Base-by-base conservation (phyloP, 345 rosid species). In the Laguncularia racemosa region DNA sequence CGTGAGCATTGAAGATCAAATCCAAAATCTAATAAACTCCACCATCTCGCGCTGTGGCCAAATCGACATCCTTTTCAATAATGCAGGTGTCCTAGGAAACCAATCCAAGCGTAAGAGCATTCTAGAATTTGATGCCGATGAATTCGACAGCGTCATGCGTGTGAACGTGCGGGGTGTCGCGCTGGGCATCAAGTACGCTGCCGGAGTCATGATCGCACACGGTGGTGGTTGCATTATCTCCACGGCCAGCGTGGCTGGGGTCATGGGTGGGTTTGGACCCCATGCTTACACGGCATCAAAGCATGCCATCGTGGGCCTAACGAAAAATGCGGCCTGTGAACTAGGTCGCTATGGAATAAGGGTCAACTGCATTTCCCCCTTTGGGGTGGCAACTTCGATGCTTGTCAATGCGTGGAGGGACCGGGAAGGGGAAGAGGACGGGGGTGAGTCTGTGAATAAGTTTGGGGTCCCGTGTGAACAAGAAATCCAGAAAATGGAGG, bases 351-450 rank as follows among this genome's bases (percentile, higher is more conserved):
- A 58, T 12, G 69, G 69, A 38, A 58, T 65, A 46, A 20, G 69
- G 58, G 64, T 65, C 58, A 65, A 65, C 52, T 65, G 69, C 63
- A 66, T 66, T 16, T 66, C 64, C 0, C 70, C 70, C 12, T 66
- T 58, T 46, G 63, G 64, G 58, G 70, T 66, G 48, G 70, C 64
- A 9, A 66, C 70, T 4, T 54, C 70, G 11, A 58, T 66, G 70
- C 54, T 59, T 6, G 53, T 52, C 44, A 58, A 47, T 12, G 70
- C 64, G 0, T 56, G 68, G 68, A 40, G 66, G 26, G 56, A 61
- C 50, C 14, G 40, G 13, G 58, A 46, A 15, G 60, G 48, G 10
- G 67, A 52, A 2, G 21, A 59, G 33, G 55, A 46, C 53, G 26
- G 4, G 26, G 26, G 4, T 4, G 26, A 23, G 26, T 23, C 2